Evolutionary conservation across 2,329 filamentous ascomycete genomes (phyloP).

Genomic region (Aspergillus sp.): DNA sequence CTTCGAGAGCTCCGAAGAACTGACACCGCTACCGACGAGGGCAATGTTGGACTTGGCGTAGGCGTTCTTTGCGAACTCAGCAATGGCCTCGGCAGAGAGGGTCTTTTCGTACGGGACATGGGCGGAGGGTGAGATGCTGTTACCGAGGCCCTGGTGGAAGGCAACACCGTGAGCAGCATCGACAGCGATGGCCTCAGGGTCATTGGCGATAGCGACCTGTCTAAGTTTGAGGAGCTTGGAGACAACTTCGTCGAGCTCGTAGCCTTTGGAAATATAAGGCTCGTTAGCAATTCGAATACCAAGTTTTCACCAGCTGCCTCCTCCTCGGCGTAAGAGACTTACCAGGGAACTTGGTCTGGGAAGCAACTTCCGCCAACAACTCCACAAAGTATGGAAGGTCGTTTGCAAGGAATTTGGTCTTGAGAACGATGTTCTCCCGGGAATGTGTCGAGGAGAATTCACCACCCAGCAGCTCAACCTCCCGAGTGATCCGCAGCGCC

Average conservation of each 20-base stretch:
- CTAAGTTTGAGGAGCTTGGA: slow-evolving; percentile 72
- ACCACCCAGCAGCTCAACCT: slow-evolving; percentile 91
- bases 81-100: slow-evolving; percentile 71
- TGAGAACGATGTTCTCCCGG: slow-evolving; percentile 86
- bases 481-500: slow-evolving; percentile 87
- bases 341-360: slow-evolving; percentile 80
- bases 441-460: slow-evolving; percentile 86
- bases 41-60: slow-evolving; percentile 91
- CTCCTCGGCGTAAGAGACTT: slow-evolving; percentile 25
- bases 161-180: slow-evolving; percentile 83
- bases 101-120: slow-evolving; percentile 75
- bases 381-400: slow-evolving; percentile 98
- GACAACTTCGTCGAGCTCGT: slow-evolving; percentile 90
- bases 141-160: slow-evolving; percentile 90
- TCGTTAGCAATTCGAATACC: slow-evolving; percentile 5
- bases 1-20: slow-evolving; percentile 72
- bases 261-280: slow-evolving; percentile 53
- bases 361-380: slow-evolving; percentile 87
- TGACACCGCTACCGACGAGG: slow-evolving; percentile 84
- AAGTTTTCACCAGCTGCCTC: neutral
- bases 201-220: slow-evolving; percentile 69
- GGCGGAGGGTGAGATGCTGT: slow-evolving; percentile 70
- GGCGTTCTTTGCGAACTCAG: slow-evolving; percentile 72
- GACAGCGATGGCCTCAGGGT: slow-evolving; percentile 69
- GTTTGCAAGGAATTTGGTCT: slow-evolving; percentile 91